Evolutionary conservation across 352 stramenopile genomes (phyloP).

Genomic region (Pythium rhizo-oryzae): DNA sequence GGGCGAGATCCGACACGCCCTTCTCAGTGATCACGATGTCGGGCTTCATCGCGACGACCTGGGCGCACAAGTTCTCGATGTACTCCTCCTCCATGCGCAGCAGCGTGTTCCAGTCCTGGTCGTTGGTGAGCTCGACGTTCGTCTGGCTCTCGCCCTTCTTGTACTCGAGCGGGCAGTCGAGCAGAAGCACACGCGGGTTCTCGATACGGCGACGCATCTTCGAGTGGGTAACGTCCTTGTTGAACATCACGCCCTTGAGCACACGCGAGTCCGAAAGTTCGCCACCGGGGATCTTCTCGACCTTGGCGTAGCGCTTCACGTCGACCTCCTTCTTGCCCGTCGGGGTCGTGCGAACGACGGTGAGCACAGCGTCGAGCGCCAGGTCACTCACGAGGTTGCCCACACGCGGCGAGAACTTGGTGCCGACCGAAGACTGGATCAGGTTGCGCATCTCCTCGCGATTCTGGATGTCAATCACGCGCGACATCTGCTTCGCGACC

Average conservation of each 20-base stretch:
- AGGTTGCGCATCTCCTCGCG: conserved; percentile 95
- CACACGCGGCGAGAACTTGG: conserved; percentile 98
- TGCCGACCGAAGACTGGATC: conserved; percentile 97
- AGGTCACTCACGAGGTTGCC: conserved; percentile 98
- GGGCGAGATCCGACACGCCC: conserved; percentile 98
- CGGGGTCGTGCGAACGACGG: conserved; percentile 90
- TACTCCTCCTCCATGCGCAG: conserved; percentile 99
- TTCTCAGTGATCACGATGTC: conserved; percentile 99
- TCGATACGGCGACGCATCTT: conserved; percentile 99
- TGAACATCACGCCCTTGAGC: conserved; percentile 99
- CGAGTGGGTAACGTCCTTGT: conserved; percentile 99
- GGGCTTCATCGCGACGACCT: conserved; percentile 98
- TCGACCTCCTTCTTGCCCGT: conserved; percentile 96
- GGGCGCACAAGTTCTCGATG: conserved; percentile 98
- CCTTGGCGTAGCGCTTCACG: conserved; percentile 99
- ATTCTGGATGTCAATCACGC: conserved; percentile 96
- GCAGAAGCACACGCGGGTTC: conserved; percentile 97
- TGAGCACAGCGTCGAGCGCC: conserved; percentile 97
- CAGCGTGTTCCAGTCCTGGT: conserved; percentile 98
- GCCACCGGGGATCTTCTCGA: conserved; percentile 99
- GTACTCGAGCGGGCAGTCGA: conserved; percentile 99
- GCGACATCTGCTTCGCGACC: conserved; percentile 93
- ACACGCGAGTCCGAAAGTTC: conserved; percentile 95
- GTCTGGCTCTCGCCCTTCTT: conserved; percentile 99
- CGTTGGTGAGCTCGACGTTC: conserved; percentile 99